Evolutionary conservation across 176 grass and related monocot species (phyloP).

Genomic region (Areca catechu): DNA sequence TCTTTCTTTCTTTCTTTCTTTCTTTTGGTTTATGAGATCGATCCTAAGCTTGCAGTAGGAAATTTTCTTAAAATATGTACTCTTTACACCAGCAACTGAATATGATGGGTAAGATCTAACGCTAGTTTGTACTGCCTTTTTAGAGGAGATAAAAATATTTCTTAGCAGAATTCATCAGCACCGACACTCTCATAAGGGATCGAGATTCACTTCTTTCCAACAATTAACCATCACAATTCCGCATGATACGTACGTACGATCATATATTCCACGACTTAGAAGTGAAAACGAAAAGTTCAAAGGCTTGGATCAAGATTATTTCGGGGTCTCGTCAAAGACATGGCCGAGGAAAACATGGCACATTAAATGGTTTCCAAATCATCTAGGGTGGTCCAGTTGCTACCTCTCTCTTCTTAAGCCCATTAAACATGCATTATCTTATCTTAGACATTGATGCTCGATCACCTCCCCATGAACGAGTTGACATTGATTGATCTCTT

Average conservation of each 20-base stretch:
- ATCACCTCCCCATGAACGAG: conserved; percentile 41
- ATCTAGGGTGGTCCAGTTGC: conserved; percentile 3
- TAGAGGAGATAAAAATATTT: too few relatives aligned
- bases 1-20: too few relatives aligned
- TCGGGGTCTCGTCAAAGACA: neutral
- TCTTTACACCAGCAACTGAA: too few relatives aligned
- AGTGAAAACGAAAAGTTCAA: neutral
- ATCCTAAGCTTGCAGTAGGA: too few relatives aligned
- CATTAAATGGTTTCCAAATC: neutral
- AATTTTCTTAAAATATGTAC: too few relatives aligned
- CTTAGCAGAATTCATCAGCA: too few relatives aligned
- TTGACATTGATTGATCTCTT: conserved; percentile 32
- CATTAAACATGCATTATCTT: neutral
- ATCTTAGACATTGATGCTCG: conserved; percentile 3
- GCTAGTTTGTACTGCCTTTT: too few relatives aligned
- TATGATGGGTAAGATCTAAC: too few relatives aligned
- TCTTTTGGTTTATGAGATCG: too few relatives aligned
- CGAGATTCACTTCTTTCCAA: neutral
- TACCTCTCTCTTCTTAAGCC: neutral
- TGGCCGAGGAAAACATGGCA: neutral
- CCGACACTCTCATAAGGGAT: neutral
- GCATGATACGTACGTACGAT: conserved; percentile 4
- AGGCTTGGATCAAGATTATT: neutral
- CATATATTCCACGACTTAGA: neutral
- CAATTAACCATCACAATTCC: neutral